Evolutionary conservation across 768 basidiomycete species (phyloP), one percentile per base, ranked within the genome.

Genomic region (Trametes gibbosa): DNA sequence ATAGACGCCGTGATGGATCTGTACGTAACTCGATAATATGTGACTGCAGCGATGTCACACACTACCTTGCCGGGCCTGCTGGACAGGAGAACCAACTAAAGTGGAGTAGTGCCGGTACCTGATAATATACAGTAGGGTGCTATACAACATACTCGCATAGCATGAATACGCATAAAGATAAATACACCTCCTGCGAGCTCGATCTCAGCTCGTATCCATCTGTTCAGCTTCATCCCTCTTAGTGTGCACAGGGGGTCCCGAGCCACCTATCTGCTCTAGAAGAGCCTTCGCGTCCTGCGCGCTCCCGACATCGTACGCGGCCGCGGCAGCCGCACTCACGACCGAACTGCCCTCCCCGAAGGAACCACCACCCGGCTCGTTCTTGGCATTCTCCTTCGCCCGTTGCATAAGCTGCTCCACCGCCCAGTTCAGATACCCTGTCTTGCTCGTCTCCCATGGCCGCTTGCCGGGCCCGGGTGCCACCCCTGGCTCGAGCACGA

Each of bases 341-440:
- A 63, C 64, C 23, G 67, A 63, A 43, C 65, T 64, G 10, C 63
- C 65, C 58, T 64, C 63, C 19, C 62, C 55, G 19, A 63, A 63
- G 27, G 41, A 53, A 17, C 53, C 39, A 6, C 48, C 57, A 25
- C 59, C 55, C 24, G 51, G 53, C 25, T 56, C 63, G 4, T 53
- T 56, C 51, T 56, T 58, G 19, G 62, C 66, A 32, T 60, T 53
- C 23, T 62, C 66, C 51, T 70, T 72, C 43, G 72, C 62, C 0
- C 67, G 68, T 47, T 66, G 55, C 43, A 89, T 62, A 8, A 89
- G 70, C 69, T 84, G 82, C 19, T 75, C 75, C 1, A 85, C 75
- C 0, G 87, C 90, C 92, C 92, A 95, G 59, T 84, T 84, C 5
- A 87, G 68, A 70, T 94, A 95, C 5, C 89, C 91, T 1, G 80